phyloP scores from a whole-genome alignment of 257 asterid genomes.

The Lantana camara region DNA sequence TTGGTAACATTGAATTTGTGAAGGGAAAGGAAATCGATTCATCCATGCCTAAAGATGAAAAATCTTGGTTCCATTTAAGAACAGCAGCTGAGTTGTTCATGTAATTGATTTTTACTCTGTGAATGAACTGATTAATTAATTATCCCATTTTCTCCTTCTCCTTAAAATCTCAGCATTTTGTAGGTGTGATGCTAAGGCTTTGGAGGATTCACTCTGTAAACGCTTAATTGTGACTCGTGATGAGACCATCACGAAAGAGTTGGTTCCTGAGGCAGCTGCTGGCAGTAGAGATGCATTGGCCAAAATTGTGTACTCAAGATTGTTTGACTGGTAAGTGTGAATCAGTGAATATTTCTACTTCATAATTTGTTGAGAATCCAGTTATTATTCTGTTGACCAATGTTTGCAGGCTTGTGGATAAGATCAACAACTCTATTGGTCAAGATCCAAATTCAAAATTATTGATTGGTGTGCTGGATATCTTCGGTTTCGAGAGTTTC shows the following conservation, averaged over 20 bases:
- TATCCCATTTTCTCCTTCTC: background rate
- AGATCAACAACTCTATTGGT: conserved; percentile 52
- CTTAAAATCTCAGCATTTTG: conserved; percentile 23
- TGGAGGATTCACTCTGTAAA: conserved; percentile 75
- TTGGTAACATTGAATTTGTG: conserved; percentile 76
- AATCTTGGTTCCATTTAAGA: conserved; percentile 73
- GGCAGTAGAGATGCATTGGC: conserved; percentile 83
- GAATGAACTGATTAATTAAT: background rate
- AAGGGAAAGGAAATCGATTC: conserved; percentile 84
- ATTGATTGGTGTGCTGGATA: conserved; percentile 92
- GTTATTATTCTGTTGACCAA: background rate
- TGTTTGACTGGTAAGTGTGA: conserved; percentile 68
- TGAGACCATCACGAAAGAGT: conserved; percentile 71
- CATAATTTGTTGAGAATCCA: background rate
- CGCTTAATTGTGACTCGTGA: conserved; percentile 82
- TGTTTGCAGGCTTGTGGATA: conserved; percentile 53
- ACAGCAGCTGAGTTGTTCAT: conserved; percentile 77
- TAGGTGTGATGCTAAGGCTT: conserved; percentile 76
- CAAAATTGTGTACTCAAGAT: conserved; percentile 64
- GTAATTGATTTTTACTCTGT: conserved; percentile 43
- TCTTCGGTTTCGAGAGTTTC: conserved; percentile 97
- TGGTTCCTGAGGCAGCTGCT: conserved; percentile 74
- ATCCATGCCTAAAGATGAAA: conserved; percentile 80
- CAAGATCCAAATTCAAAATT: conserved; percentile 63
- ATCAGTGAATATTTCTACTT: background rate